Evolutionary conservation across 1,284 basidiomycete species (phyloP).

Genomic region (Thelephora terrestris): DNA sequence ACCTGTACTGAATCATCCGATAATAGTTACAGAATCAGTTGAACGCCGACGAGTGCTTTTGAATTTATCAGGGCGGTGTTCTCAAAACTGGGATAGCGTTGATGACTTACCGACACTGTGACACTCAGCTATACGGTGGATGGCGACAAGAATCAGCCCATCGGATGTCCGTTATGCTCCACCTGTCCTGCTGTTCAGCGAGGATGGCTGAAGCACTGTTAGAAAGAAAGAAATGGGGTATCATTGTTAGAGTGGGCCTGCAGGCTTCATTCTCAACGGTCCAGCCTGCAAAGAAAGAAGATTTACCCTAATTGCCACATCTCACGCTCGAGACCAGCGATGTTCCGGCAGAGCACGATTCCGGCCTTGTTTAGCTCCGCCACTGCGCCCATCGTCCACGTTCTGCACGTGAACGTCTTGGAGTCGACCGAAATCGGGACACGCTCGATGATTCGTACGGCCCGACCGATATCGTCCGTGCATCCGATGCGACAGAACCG

Average conservation of each 20-base stretch:
- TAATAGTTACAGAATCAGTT: constrained; percentile 13
- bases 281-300: too few relatives aligned
- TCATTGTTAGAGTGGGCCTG: too few relatives aligned
- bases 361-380: background rate
- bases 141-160: background rate
- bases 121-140: background rate
- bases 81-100: background rate
- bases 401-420: background rate
- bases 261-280: too few relatives aligned
- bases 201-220: background rate
- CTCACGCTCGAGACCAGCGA: background rate
- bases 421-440: background rate
- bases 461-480: background rate
- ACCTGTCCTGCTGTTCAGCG: background rate
- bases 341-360: background rate
- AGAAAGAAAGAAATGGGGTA: too few relatives aligned
- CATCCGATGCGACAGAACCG: constrained; percentile 1
- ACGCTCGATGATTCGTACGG: background rate
- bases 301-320: background rate
- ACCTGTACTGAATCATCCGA: constrained; percentile 19
- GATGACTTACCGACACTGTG: too few relatives aligned
- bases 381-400: constrained; percentile 1
- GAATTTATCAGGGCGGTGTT: background rate
- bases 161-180: background rate
- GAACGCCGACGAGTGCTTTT: background rate